These are phyloP conservation scores for Phytophthora crassamura DNA, from an alignment of 352 stramenopile genomes.

Conservation along the genomic window DNA sequence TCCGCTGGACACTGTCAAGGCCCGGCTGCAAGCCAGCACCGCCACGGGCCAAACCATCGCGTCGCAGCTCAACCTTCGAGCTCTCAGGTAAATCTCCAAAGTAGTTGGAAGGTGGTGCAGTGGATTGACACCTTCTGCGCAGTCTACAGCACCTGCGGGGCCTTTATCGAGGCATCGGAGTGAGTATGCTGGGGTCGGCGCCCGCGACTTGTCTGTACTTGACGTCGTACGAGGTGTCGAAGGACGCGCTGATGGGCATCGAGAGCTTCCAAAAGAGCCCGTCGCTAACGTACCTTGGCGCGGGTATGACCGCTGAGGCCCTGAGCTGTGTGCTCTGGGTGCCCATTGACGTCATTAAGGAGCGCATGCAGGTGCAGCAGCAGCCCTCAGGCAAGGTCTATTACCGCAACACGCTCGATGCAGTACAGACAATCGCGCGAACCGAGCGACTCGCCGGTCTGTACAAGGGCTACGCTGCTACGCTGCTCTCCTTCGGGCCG, in stretches of 20 bases:
- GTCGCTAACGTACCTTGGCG: conserved; percentile 75
- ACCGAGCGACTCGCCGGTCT: conserved; percentile 92
- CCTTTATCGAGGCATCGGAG: conserved; percentile 96
- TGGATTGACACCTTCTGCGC: background rate
- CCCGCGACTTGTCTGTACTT: conserved; percentile 97
- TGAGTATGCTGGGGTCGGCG: conserved; percentile 94
- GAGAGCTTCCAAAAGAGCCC: conserved; percentile 51
- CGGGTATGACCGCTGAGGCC: conserved; percentile 77
- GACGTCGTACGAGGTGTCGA: conserved; percentile 95
- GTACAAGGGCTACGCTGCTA: conserved; percentile 97
- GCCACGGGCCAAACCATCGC: conserved; percentile 43
- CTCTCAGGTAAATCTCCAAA: conserved; percentile 40
- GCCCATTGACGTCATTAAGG: conserved; percentile 99
- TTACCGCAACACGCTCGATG: conserved; percentile 94
- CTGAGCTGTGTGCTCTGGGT: conserved; percentile 97
- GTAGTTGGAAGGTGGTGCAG: background rate
- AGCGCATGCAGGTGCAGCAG: conserved; percentile 96
- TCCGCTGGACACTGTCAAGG: conserved; percentile 93
- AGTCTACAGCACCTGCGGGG: conserved; percentile 69
- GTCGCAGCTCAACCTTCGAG: conserved; percentile 51
- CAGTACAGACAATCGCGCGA: conserved; percentile 90
- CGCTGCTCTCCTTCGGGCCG: conserved; percentile 96
- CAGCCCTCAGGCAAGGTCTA: conserved; percentile 51
- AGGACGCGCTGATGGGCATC: conserved; percentile 57
- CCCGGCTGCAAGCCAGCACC: conserved; percentile 75